Percentiles rank a stretch among this genome's conserved stretches.
Evolutionary conservation across 2,329 filamentous ascomycete species (phyloP).

Genomic region (Clarireedia monteithiana): DNA sequence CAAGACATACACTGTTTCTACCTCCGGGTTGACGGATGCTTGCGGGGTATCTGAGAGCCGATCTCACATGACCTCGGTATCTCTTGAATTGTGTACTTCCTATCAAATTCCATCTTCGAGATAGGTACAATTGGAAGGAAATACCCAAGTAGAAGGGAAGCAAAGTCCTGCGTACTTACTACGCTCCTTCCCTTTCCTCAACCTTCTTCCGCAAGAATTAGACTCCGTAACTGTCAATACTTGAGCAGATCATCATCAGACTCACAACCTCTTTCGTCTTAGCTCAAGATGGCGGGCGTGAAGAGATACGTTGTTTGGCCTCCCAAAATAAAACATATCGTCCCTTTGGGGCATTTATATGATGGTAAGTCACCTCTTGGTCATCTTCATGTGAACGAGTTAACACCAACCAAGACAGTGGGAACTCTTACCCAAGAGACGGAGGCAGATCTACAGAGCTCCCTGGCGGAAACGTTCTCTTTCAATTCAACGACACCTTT

Average conservation of each 20-base stretch:
- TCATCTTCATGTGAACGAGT: neutral
- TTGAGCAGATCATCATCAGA: neutral
- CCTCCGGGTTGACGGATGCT: no score
- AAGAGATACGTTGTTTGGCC: slow-evolving; percentile 6
- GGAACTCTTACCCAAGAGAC: slow-evolving; percentile 14
- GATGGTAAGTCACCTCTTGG: slow-evolving; percentile 11
- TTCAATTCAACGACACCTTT: slow-evolving; percentile 22
- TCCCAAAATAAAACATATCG: slow-evolving; percentile 2
- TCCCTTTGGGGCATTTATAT: slow-evolving; percentile 11
- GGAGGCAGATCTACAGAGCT: slow-evolving; percentile 15
- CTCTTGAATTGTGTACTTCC: neutral
- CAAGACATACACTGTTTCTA: no score
- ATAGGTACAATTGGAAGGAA: neutral
- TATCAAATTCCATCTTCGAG: neutral
- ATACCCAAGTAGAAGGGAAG: neutral
- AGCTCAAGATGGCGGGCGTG: neutral
- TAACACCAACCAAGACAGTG: slow-evolving; percentile 10
- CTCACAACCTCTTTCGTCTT: neutral
- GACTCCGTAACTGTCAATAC: no score
- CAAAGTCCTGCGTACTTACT: neutral
- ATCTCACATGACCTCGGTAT: neutral
- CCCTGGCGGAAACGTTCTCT: slow-evolving; percentile 10
- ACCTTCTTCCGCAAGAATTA: neutral
- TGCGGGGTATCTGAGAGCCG: no score
- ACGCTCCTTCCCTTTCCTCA: neutral